Percentiles rank a stretch among this genome's conserved stretches.
phyloP scores from a whole-genome alignment of 305 asterid species.

The Vinca major region DNA sequence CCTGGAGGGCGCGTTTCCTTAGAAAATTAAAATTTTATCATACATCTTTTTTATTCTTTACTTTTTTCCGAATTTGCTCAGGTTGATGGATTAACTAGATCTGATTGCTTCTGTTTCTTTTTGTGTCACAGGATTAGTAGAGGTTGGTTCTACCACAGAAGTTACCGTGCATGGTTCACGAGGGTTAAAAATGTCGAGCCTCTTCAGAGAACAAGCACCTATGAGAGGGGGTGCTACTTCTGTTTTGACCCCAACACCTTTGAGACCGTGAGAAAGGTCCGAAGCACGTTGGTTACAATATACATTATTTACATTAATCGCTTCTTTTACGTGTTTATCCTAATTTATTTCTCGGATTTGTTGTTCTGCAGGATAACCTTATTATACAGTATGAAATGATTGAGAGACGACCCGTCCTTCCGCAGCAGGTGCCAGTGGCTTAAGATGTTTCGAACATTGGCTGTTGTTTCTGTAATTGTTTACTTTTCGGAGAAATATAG shows the following conservation, averaged over 20 bases:
- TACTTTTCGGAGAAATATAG: neutral
- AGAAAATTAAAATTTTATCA: too few species aligned
- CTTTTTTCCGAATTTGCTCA: neutral
- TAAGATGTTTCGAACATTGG: neutral
- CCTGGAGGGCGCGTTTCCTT: too few species aligned
- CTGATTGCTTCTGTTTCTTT: slow-evolving; percentile 1
- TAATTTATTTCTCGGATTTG: slow-evolving; percentile 8
- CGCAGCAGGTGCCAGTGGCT: slow-evolving; percentile 3
- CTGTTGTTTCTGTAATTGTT: neutral
- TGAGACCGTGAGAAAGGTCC: slow-evolving; percentile 69
- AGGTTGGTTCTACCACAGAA: slow-evolving; percentile 84
- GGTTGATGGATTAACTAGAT: neutral
- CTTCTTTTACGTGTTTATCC: neutral
- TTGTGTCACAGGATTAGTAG: slow-evolving; percentile 44
- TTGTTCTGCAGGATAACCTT: slow-evolving; percentile 58
- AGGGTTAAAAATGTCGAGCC: slow-evolving; percentile 65
- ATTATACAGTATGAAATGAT: slow-evolving; percentile 64
- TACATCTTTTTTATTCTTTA: neutral
- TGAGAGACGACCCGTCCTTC: slow-evolving; percentile 44
- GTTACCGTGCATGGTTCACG: slow-evolving; percentile 56
- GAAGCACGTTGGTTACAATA: slow-evolving; percentile 9
- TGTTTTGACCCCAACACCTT: slow-evolving; percentile 72
- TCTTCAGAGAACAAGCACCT: slow-evolving; percentile 46
- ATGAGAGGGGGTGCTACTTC: slow-evolving; percentile 68
- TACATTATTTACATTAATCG: slow-evolving; percentile 7